These are phyloP conservation scores for Nicotiana benthamiana DNA, from an alignment of 257 asterid genomes.

Conservation along the genomic window DNA sequence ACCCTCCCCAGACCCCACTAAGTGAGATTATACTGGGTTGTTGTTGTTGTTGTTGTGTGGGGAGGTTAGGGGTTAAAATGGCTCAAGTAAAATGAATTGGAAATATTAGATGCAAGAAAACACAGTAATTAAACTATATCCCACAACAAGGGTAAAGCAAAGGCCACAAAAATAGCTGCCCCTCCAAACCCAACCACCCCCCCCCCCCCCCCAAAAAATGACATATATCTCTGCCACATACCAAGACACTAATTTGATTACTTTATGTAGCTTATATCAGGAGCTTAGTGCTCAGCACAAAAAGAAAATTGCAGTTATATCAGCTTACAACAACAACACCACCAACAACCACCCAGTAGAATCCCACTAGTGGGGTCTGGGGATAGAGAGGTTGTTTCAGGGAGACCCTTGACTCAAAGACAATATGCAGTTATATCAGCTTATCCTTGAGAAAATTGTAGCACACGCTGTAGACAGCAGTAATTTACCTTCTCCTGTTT, in stretches of 20 bases:
- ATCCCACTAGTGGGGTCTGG: too few species aligned
- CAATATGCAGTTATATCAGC: not conserved
- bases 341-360: too few species aligned
- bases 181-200: not conserved
- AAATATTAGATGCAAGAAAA: slow-evolving; percentile 7
- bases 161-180: not conserved
- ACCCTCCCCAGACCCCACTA: too few species aligned
- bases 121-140: slow-evolving; percentile 1
- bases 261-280: not conserved
- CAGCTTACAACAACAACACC: not conserved
- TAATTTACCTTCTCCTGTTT: slow-evolving; percentile 67
- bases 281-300: not conserved
- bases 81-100: not conserved
- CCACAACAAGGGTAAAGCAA: slow-evolving; percentile 9
- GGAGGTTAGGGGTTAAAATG: too few species aligned
- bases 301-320: not conserved
- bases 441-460: not conserved
- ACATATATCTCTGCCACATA: not conserved
- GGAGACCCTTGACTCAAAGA: too few species aligned
- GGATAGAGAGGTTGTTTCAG: too few species aligned
- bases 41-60: too few species aligned
- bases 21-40: too few species aligned
- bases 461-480: not conserved
- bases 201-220: not conserved
- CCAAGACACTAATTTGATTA: not conserved